Base-by-base conservation (phyloP, 2,329 filamentous ascomycete genomes). In the Claviceps cyperi region DNA sequence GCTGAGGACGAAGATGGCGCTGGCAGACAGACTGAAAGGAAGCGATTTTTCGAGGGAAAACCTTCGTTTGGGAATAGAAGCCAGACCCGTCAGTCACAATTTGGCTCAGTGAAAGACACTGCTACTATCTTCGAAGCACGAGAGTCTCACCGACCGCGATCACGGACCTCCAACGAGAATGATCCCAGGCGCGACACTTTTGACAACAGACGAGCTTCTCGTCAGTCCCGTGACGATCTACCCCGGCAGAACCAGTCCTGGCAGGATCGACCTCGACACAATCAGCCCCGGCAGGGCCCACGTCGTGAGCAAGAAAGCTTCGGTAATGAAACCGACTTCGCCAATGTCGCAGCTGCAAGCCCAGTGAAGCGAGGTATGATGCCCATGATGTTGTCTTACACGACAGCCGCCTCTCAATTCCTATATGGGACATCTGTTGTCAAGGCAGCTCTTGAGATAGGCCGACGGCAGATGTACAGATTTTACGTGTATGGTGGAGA, bases 331-430 rank as follows among this genome's bases (percentile, higher is more conserved):
- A 19, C 39, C 11, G 40, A 39, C 9, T 5, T n/a, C 4, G 22
- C 13, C 14, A n/a, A 37, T 7, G 49, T 43, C 9, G 14, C 40
- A n/a, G 4, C 36, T 22, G 46, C 37, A 17, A 7, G 22, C 22
- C 49, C 46, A 39, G 57, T 56, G 32, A 62, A 55, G 46, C 62
- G 59, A 32, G 59, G 56, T 35, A 61, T 66, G 61, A 66, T 66
- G 62, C 57, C 63, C 9, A 62, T 68, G 59, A 66, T 60, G 1
- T 55, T 69, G 52, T 64, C 66, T 46, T 80, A 91, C 61, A 88
- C 86, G 0, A 94, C 88, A 0, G 84, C 91, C 0, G 86, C 87
- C 5, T 95, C 90, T 0, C 84, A 95, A 54, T 97, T 96, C 58
- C 72, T 98, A 2, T 97, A 94, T 62, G 92, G 92, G 5, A 78